Base-by-base conservation (phyloP, 495 filamentous ascomycete species). In the Staphylotrichum longicolle region DNA sequence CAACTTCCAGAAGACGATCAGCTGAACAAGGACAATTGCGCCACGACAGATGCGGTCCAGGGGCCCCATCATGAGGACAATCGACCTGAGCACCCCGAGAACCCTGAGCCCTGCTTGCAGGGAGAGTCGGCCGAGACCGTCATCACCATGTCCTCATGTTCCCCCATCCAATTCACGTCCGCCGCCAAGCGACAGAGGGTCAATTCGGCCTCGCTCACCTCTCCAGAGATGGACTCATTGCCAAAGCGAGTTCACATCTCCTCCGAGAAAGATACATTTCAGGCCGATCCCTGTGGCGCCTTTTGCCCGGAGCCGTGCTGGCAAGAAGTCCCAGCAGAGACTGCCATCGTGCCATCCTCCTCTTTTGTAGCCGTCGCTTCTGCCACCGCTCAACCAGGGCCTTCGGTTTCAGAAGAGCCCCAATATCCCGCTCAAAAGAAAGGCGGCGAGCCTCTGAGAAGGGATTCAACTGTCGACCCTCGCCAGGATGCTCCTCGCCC, bases 71-170 rank as follows among this genome's bases (percentile, higher is more conserved):
- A 14, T 20, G 12, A 12, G 1, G 37, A 40, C 27, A 41, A 5
- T 30, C 51, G 1, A 0, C 20, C 20, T 27, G 20, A 27, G 20
- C 20, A 27, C 20, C 20, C 20, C 20, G 20, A 27, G 20, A 27
- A 27, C 39, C 35, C 14, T 32, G 35, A 35, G 33, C 12, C 50
- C 32, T 39, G 14, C 14, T 41, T 32, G 20, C 51, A 42, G 30
- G 51, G 49, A 41, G 51, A 5, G n/a, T 54, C 51, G 9, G 51
- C 51, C 1, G 44, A 34, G 33, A 57, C 54, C 9, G 10, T 10
- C 15, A 11, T 37, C 54, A 57, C 27, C 7, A 7, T 7, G 2
- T 7, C 27, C 6, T 4, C 54, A 11, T 27, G 15, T 8, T 47
- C 54, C 7, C 12, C 32, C 0, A n/a, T 12, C 27, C 12, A 42